These are phyloP conservation scores for Ilex asprella DNA, from an alignment of 257 asterid species.

Conservation along the genomic window DNA sequence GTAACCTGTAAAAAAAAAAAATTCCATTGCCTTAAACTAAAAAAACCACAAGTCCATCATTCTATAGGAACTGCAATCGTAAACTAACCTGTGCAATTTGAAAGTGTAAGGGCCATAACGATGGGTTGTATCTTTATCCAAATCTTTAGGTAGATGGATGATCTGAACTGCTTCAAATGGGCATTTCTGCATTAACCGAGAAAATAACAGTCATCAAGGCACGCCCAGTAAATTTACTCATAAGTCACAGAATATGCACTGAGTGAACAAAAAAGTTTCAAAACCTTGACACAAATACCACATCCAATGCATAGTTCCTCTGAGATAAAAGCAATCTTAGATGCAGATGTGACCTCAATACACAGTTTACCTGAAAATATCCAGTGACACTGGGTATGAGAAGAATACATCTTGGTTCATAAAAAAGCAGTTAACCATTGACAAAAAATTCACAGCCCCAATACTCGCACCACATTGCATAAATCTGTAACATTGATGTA, in stretches of 20 bases:
- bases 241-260: background rate
- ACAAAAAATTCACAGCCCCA: too few species aligned
- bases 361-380: constrained; percentile 72
- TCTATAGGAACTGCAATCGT: constrained; percentile 8
- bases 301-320: constrained; percentile 98
- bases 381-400: background rate
- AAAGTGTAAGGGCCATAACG: constrained; percentile 98
- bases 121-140: constrained; percentile 94
- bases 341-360: constrained; percentile 67
- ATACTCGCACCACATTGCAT: too few species aligned
- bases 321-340: constrained; percentile 88
- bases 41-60: constrained; percentile 5
- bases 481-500: too few species aligned
- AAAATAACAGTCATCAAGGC: constrained; percentile 7
- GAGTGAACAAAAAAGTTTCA: constrained; percentile 7
- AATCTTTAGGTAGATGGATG: constrained; percentile 86
- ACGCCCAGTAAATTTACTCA: constrained; percentile 4
- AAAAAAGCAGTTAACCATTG: too few species aligned
- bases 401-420: too few species aligned
- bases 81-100: constrained; percentile 74
- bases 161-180: constrained; percentile 96
- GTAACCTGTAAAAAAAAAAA: constrained; percentile 46
- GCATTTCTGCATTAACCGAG: constrained; percentile 55
- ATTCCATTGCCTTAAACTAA: constrained; percentile 6
- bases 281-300: constrained; percentile 93